These are phyloP conservation scores for Eucalyptus lansdowneana DNA, from an alignment of 345 rosid genomes.

Conservation along the genomic window DNA sequence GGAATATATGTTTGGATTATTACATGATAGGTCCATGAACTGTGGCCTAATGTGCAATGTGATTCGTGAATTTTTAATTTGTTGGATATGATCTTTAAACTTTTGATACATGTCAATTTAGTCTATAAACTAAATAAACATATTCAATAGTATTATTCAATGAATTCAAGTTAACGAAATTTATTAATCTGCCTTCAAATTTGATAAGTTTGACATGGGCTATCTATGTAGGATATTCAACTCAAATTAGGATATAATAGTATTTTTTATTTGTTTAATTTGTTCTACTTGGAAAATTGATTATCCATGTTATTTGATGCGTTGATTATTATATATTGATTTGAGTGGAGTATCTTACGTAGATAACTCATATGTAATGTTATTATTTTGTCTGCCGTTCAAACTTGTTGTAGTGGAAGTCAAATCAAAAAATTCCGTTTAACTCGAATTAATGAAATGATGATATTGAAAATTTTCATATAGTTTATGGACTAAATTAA, in stretches of 20 bases:
- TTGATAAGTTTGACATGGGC: not conserved
- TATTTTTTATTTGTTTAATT: not conserved
- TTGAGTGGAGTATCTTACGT: not conserved
- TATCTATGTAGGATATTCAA: not conserved
- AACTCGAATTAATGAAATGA: not conserved
- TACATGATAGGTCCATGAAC: not conserved
- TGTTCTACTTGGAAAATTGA: not conserved
- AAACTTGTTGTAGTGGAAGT: not conserved
- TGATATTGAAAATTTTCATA: not conserved
- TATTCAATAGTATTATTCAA: rapidly evolving
- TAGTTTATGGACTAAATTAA: not conserved
- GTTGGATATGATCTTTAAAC: rapidly evolving
- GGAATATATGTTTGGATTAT: not conserved
- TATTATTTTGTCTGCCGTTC: not conserved
- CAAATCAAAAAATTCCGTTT: not conserved
- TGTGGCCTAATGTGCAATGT: rapidly evolving
- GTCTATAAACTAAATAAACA: rapidly evolving
- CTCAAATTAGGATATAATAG: not conserved
- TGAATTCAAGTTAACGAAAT: not conserved
- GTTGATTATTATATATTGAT: not conserved
- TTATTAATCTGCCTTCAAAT: not conserved
- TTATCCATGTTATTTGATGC: not conserved
- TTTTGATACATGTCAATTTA: not conserved
- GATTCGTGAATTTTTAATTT: not conserved
- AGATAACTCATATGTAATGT: not conserved